Evolutionary conservation across 2,329 filamentous ascomycete genomes (phyloP), one percentile per base, ranked within the genome.

Genomic region (Claviceps maximensis): DNA sequence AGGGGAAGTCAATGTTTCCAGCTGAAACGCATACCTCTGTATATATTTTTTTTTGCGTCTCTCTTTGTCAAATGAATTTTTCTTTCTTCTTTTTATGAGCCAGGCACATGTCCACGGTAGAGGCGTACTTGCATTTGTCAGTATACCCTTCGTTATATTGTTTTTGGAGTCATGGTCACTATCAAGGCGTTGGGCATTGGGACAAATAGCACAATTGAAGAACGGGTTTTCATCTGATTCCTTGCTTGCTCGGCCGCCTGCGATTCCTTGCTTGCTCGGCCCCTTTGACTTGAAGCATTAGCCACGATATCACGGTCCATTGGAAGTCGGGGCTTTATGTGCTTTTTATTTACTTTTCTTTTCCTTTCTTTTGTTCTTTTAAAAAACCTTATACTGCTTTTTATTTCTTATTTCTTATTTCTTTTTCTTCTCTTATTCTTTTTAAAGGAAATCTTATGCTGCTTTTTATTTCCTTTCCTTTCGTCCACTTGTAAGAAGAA

Each of bases 61-160:
- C 40, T 19, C 46, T 23, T 25, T 40, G 7, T 50, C 44, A 44
- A 31, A 12, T 46, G 29, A 38, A 41, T 38, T 19, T 55, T 57
- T 48, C 52, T 53, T 42, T 9, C 21, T 29, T 10, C 0, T 6
- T 42, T 50, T 41, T 21, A 9, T 51, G 53, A 36, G 23, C 8
- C 44, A 54, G 47, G 57, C 57, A 58, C 56, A 51, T 51, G 52
- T 50, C 36, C 52, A 57, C 51, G 46, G 52, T 55, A 52, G 59
- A 54, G 46, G 51, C 51, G 38, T 40, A 36, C 17, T 51, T 58
- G 58, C 58, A 58, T 56, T 62, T 58, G 57, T 58, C 62, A 63
- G 62, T 61, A 68, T 68, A 66, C 64, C 63, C 64, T 58, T 54
- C 27, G 61, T 60, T 57, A 62, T 58, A 56, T 61, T 59, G 63